phyloP scores from a whole-genome alignment of 106 monocot species.

The Ottelia alismoides region DNA sequence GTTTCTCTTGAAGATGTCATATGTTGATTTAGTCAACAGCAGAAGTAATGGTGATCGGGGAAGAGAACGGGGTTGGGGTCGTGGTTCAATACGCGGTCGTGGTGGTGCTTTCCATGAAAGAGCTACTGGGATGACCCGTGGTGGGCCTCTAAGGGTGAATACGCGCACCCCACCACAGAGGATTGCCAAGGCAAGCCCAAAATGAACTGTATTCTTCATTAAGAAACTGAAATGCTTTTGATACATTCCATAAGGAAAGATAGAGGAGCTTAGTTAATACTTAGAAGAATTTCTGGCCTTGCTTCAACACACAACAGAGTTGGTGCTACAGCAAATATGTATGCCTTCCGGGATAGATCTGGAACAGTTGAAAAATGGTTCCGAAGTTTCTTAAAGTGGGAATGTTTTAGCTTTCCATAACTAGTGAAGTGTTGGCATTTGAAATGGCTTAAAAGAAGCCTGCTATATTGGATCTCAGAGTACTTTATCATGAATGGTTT shows the following conservation, averaged over 20 bases:
- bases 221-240: conserved; percentile 26
- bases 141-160: conserved; percentile 61
- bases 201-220: conserved; percentile 48
- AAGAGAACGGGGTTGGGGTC: conserved; percentile 45
- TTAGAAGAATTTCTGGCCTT: not conserved
- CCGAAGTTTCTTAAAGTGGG: conserved; percentile 26
- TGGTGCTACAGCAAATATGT: conserved; percentile 10
- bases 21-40: conserved; percentile 42
- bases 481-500: no score
- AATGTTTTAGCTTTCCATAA: no score
- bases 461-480: no score
- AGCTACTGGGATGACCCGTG: conserved; percentile 36
- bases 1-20: no score
- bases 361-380: not conserved
- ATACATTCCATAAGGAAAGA: conserved; percentile 18
- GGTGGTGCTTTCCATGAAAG: conserved; percentile 50
- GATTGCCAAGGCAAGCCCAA: conserved; percentile 94
- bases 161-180: conserved; percentile 46
- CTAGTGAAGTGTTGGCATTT: no score
- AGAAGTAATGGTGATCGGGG: conserved; percentile 24
- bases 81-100: conserved; percentile 26
- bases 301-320: conserved; percentile 2
- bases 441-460: no score
- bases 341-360: conserved; percentile 1
- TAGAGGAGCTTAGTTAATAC: conserved; percentile 4